Base-by-base conservation (phyloP, 1,139 yeast genomes). In the Nakaseomyces kungkrabaensis region DNA sequence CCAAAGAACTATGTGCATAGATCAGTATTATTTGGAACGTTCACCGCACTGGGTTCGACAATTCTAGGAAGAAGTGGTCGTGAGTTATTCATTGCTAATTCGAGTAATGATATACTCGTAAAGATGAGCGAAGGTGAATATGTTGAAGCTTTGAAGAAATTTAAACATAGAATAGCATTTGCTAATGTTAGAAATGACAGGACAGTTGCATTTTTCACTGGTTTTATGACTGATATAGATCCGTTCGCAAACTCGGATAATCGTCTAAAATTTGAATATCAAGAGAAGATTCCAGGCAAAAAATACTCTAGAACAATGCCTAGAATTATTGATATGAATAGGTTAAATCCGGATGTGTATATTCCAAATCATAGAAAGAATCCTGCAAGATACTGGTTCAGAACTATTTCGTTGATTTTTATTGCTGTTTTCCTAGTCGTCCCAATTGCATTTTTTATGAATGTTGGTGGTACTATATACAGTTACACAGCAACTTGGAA, bases 141-240 rank as follows among this genome's bases (percentile, higher is more conserved):
- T 62, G 69, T 68, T 50, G 68, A 73, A 49, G 95, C 87, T 0
- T 72, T 90, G 50, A 51, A 60, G 10, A 65, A 62, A 52, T 89
- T 90, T 63, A 68, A 79, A 54, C 74, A 76, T 52, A 75, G 84
- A 51, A 70, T 78, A 4, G 62, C 80, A 6, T 71, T 87, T 55
- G 87, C 96, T 7, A 90, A 90, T 65, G 76, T 85, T 22, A 75
- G 81, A 50, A 83, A 86, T 63, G 97, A 90, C 65, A 72, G 82
- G 45, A 74, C 81, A 0, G 84, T 79, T 1, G 80, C 78, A 24
- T 79, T 76, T 58, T 77, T 71, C 62, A 77, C 83, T 0, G 66
- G 81, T 0, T 77, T 67, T 55, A 72, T 79, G 45, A 63, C 76
- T 1, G 66, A 71, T 47, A 63, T 65, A 48, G 75, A 76, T 54